These are phyloP conservation scores for Evansstolkia leycettana DNA, from an alignment of 495 filamentous ascomycete species.

Conservation along the genomic window DNA sequence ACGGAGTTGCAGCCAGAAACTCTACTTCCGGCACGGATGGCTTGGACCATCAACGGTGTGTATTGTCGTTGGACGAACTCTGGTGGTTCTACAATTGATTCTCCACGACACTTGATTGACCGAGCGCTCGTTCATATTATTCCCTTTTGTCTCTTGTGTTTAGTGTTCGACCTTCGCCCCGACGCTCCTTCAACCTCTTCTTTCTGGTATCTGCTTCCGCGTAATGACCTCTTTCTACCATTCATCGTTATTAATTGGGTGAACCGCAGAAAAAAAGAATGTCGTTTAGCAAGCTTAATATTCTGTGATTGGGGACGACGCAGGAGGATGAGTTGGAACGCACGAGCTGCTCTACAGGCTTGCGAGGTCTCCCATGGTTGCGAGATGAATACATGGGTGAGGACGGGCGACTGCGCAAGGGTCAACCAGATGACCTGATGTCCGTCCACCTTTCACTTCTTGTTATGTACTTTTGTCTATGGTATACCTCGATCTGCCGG, in stretches of 20 bases:
- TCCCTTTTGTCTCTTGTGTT: slow-evolving; percentile 16
- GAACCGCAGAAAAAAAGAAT: slow-evolving; percentile 11
- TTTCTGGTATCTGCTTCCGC: slow-evolving; percentile 17
- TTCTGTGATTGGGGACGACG: slow-evolving; percentile 9
- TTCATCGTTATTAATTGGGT: slow-evolving; percentile 16
- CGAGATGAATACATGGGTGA: slow-evolving; percentile 14
- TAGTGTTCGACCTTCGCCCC: slow-evolving; percentile 15
- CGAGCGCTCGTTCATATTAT: slow-evolving; percentile 20
- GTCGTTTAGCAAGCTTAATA: slow-evolving; percentile 14
- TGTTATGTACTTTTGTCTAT: slow-evolving; percentile 43
- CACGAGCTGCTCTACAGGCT: slow-evolving; percentile 10
- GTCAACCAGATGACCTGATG: slow-evolving; percentile 14
- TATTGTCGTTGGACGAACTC: slow-evolving; percentile 13
- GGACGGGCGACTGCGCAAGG: slow-evolving; percentile 5
- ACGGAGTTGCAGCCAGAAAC: slow-evolving; percentile 6
- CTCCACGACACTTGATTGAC: slow-evolving; percentile 21
- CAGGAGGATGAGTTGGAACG: slow-evolving; percentile 18
- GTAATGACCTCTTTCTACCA: slow-evolving; percentile 20
- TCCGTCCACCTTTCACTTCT: slow-evolving; percentile 34
- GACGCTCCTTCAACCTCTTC: slow-evolving; percentile 26
- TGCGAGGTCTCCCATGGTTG: slow-evolving; percentile 10
- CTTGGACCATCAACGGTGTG: slow-evolving; percentile 10
- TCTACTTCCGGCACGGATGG: slow-evolving; percentile 12
- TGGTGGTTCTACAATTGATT: slow-evolving; percentile 15
- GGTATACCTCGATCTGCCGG: slow-evolving; percentile 32